Percentiles rank a stretch among this genome's conserved stretches.
phyloP scores from a whole-genome alignment of 805 yeast genomes.

The Scheffersomyces stipitis region DNA sequence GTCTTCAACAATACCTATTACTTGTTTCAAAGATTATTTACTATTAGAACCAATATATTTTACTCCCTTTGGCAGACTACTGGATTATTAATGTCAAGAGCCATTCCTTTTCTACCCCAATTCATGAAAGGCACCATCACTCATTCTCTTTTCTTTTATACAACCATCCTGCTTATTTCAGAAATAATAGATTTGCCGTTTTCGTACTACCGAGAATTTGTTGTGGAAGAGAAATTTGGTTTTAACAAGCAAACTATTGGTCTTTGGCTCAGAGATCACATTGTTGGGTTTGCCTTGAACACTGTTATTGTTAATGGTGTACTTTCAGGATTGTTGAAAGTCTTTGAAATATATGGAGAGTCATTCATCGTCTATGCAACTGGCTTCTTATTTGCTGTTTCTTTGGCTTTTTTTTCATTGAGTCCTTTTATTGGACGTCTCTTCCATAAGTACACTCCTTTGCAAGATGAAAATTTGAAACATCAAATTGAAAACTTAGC shows the following conservation, averaged over 20 bases:
- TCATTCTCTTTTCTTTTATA: neutral
- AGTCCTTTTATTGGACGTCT: constrained; percentile 89
- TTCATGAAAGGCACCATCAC: constrained; percentile 1
- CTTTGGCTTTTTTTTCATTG: constrained; percentile 70
- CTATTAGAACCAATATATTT: no score
- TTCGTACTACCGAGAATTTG: neutral
- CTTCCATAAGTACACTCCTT: constrained; percentile 87
- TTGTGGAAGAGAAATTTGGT: neutral
- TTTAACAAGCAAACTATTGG: neutral
- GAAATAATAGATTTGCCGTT: neutral
- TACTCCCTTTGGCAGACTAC: neutral
- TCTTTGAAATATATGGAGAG: constrained; percentile 77
- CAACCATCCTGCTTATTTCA: neutral
- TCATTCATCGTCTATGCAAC: constrained; percentile 79
- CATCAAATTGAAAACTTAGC: constrained; percentile 80
- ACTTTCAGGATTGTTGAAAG: constrained; percentile 74
- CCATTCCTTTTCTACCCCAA: neutral
- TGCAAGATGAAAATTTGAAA: constrained; percentile 87
- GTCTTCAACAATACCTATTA: neutral
- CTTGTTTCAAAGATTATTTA: no score
- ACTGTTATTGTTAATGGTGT: constrained; percentile 49
- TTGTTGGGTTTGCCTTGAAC: constrained; percentile 65
- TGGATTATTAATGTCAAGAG: neutral
- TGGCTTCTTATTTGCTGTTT: constrained; percentile 67
- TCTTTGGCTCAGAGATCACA: neutral